phyloP scores from a whole-genome alignment of 2,329 filamentous ascomycete genomes.

The Pseudodiploospora longispora region DNA sequence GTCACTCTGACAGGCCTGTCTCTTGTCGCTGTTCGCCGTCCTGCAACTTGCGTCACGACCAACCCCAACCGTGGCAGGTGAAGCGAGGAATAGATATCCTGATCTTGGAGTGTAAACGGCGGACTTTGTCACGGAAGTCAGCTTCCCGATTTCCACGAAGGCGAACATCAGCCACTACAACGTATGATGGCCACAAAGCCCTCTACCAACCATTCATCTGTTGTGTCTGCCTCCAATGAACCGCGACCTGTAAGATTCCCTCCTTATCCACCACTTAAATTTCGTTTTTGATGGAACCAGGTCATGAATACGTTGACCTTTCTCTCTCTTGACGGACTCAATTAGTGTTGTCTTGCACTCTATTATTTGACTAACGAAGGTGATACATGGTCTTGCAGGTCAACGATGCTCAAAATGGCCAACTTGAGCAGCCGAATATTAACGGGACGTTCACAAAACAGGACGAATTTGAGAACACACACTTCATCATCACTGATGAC shows the following conservation, averaged over 20 bases:
- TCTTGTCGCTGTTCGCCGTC: conserved; percentile 1
- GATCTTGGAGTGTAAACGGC: neutral
- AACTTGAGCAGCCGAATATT: conserved; percentile 33
- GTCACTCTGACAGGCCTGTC: conserved; percentile 1
- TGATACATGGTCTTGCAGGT: conserved; percentile 8
- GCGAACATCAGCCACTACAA: conserved; percentile 30
- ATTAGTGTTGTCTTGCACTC: neutral
- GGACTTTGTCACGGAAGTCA: conserved; percentile 12
- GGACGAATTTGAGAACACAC: conserved; percentile 50
- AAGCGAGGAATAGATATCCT: neutral
- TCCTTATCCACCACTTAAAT: conserved; percentile 5
- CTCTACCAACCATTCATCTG: conserved; percentile 44
- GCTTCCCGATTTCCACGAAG: conserved; percentile 21
- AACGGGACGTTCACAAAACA: conserved; percentile 38
- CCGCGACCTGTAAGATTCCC: conserved; percentile 32
- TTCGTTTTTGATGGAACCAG: neutral
- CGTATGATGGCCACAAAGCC: conserved; percentile 60
- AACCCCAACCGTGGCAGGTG: neutral
- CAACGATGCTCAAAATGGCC: conserved; percentile 40
- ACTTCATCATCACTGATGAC: conserved; percentile 50
- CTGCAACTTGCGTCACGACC: neutral
- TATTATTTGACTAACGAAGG: conserved; percentile 18
- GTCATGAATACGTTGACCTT: neutral
- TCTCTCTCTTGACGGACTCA: neutral
- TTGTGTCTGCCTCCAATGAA: conserved; percentile 43